A percentile compares a stretch with the other conserved stretches of the same genome.
Conservation (phyloP, 2,329 filamentous ascomycete genomes). For the Penicillium aurantiogriseum region DNA sequence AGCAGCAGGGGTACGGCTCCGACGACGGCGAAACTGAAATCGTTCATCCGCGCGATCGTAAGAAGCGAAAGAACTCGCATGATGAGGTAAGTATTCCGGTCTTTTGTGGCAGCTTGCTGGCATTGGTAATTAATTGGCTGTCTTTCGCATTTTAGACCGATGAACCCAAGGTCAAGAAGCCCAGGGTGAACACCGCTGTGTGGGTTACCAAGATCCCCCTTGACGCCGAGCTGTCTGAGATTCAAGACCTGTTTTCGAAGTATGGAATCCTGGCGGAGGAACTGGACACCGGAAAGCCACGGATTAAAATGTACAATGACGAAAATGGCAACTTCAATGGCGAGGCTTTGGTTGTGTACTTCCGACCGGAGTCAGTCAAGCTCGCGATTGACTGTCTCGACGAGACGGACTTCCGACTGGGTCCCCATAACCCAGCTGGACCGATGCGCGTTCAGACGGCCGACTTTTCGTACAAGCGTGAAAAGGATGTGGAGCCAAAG, state of each 20-base stretch:
- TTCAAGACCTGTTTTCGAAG: conserved; percentile 80
- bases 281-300: conserved; percentile 80
- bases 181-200: conserved; percentile 76
- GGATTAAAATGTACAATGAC: conserved; percentile 91
- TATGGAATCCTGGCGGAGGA: conserved; percentile 92
- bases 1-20: conserved; percentile 62
- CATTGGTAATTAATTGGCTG: neutral
- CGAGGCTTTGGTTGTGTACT: conserved; percentile 89
- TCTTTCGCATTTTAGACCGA: conserved; percentile 21
- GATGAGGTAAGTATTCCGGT: conserved; percentile 48
- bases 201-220: conserved; percentile 85
- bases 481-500: conserved; percentile 50
- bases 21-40: conserved; percentile 56
- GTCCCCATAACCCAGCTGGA: conserved; percentile 53
- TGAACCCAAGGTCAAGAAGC: conserved; percentile 43
- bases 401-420: conserved; percentile 67
- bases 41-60: conserved; percentile 48
- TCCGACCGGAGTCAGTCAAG: conserved; percentile 88
- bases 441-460: conserved; percentile 80
- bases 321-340: conserved; percentile 84
- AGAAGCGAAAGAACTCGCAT: conserved; percentile 53
- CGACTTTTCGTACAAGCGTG: conserved; percentile 88
- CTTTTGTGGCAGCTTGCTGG: neutral
- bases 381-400: conserved; percentile 57
- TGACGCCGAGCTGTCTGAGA: conserved; percentile 76